These are phyloP conservation scores for Stentor roeselii DNA, from an alignment of 73 alveolate genomes.

Conservation along the genomic window DNA sequence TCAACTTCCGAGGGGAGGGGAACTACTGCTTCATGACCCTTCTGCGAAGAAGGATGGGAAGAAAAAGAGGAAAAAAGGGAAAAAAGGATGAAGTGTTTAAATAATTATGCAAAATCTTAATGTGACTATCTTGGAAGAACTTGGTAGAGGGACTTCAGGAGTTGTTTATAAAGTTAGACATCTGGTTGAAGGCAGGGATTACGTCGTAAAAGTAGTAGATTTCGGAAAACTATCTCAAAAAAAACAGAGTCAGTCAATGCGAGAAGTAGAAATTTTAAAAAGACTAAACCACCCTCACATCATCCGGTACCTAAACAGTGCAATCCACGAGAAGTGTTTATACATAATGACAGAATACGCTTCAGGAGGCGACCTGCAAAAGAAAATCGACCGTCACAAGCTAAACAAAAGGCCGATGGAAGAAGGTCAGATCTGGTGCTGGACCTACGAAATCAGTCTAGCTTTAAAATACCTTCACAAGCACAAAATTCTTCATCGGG, in stretches of 20 bases:
- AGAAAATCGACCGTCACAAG: slow-evolving; percentile 24
- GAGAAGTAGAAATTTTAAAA: too few relatives aligned
- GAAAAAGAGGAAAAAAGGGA: not conserved
- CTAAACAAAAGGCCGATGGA: slow-evolving; percentile 31
- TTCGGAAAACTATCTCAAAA: too few relatives aligned
- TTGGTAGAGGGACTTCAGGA: slow-evolving; percentile 82
- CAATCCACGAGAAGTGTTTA: not conserved
- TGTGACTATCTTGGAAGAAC: slow-evolving; percentile 53
- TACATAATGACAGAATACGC: slow-evolving; percentile 31
- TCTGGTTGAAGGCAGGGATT: too few relatives aligned
- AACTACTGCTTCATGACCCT: not conserved
- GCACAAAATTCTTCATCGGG: slow-evolving; percentile 94
- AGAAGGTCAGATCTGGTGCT: slow-evolving; percentile 40
- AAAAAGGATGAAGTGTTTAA: too few relatives aligned
- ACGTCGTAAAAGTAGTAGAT: too few relatives aligned
- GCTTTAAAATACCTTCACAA: slow-evolving; percentile 80
- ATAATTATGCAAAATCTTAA: too few relatives aligned
- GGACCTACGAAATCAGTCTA: slow-evolving; percentile 34
- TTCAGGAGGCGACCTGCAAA: slow-evolving; percentile 40
- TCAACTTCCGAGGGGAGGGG: not conserved
- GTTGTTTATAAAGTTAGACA: slow-evolving; percentile 72
- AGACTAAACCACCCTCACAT: slow-evolving; percentile 7
- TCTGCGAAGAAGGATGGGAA: not conserved
- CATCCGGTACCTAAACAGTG: not conserved
- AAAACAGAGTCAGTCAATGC: too few relatives aligned